These are phyloP conservation scores for Trichophyton mentagrophytes DNA, from an alignment of 2,329 filamentous ascomycete genomes.

Conservation along the genomic window DNA sequence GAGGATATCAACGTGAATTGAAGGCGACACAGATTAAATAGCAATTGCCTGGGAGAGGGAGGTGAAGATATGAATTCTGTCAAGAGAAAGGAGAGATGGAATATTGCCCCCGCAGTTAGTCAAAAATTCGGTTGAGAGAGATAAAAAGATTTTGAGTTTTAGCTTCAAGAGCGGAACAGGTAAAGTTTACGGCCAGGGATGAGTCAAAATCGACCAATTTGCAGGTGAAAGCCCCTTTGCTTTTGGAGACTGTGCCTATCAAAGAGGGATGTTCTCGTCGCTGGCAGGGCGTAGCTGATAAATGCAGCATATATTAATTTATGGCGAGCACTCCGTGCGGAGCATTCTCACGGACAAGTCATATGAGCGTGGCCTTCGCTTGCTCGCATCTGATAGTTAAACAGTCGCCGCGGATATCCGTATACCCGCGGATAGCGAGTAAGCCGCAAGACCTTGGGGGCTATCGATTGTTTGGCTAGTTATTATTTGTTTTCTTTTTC, in stretches of 20 bases:
- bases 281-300: neutral
- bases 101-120: neutral
- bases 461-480: neutral
- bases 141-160: conserved; percentile 4
- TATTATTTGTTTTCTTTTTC: too few species aligned
- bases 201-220: neutral
- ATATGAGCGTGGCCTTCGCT: neutral
- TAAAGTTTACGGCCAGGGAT: neutral
- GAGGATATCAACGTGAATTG: neutral
- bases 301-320: neutral
- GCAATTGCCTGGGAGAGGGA: neutral
- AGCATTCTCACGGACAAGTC: neutral
- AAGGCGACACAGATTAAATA: neutral
- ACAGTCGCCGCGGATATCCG: neutral
- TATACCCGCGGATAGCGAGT: neutral
- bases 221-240: neutral
- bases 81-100: neutral
- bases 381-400: neutral
- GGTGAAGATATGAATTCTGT: neutral
- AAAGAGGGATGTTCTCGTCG: neutral
- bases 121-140: conserved; percentile 1
- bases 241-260: neutral
- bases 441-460: neutral
- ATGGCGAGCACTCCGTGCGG: neutral
- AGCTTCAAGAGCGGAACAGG: neutral